Conservation (phyloP, 1,284 basidiomycete genomes). For the Anthracocystis walkeri region DNA sequence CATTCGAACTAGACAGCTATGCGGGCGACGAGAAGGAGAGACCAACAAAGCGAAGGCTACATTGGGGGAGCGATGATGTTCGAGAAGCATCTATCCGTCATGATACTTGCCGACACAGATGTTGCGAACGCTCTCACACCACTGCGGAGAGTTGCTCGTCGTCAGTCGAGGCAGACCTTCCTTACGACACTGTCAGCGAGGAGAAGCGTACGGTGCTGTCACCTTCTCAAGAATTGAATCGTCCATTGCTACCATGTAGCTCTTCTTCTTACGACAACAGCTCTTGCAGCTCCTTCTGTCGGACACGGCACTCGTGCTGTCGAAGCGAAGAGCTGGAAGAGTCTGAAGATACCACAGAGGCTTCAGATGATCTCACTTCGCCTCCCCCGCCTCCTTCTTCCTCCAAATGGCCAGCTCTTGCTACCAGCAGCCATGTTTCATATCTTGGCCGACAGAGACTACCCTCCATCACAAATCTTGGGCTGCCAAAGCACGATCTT, state of each 20-base stretch:
- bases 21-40: background rate
- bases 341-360: slow-evolving; percentile 24
- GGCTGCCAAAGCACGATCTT: slow-evolving; percentile 20
- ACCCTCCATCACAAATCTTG: slow-evolving; percentile 27
- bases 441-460: slow-evolving; percentile 19
- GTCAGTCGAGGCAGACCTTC: background rate
- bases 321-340: slow-evolving; percentile 24
- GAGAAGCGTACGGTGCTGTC: background rate
- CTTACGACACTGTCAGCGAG: background rate
- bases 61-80: slow-evolving; percentile 56
- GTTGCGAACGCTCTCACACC: background rate
- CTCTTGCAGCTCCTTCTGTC: slow-evolving; percentile 22
- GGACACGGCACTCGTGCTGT: slow-evolving; percentile 36
- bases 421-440: background rate
- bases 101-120: slow-evolving; percentile 13
- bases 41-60: slow-evolving; percentile 33
- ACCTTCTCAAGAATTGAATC: background rate
- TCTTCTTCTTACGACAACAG: background rate
- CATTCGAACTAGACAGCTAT: slow-evolving; percentile 3
- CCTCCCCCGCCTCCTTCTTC: slow-evolving; percentile 10
- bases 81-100: slow-evolving; percentile 26
- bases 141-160: background rate
- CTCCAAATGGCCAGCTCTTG: slow-evolving; percentile 9
- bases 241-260: background rate
- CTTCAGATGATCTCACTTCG: slow-evolving; percentile 22